Percentiles rank a stretch among this genome's conserved stretches.
These are phyloP conservation scores for Funneliformis caledonium DNA, from an alignment of 371 early-diverging fungal genomes.

Conservation along the genomic window DNA sequence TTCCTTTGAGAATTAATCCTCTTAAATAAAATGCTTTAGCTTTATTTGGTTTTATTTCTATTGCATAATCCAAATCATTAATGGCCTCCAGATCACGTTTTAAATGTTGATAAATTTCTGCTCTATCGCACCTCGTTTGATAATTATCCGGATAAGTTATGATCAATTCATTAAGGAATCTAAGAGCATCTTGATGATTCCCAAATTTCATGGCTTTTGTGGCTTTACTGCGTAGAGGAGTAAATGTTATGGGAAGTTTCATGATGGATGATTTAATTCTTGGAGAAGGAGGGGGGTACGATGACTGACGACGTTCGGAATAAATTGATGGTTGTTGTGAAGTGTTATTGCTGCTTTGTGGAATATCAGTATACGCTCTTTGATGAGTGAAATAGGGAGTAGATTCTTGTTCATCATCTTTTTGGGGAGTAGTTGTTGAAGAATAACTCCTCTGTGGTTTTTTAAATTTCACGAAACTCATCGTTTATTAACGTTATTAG, in stretches of 20 bases:
- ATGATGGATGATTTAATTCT: not conserved
- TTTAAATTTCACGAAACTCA: not conserved
- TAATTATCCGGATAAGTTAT: conserved; percentile 28
- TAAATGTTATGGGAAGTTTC: conserved; percentile 2
- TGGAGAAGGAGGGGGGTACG: too few relatives aligned
- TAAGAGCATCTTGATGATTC: not conserved
- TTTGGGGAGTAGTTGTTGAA: not conserved
- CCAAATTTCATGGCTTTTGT: not conserved
- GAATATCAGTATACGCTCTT: not conserved
- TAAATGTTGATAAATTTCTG: not conserved
- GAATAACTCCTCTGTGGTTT: not conserved
- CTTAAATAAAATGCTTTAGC: conserved; percentile 5
- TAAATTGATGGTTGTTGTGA: not conserved
- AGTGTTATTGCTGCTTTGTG: not conserved
- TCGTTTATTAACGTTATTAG: not conserved
- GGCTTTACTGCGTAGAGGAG: not conserved
- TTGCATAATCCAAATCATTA: conserved; percentile 15
- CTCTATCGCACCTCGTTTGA: conserved; percentile 31
- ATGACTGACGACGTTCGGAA: not conserved
- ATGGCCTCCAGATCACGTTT: not conserved
- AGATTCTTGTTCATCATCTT: not conserved
- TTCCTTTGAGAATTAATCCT: not conserved
- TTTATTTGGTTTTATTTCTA: conserved; percentile 21
- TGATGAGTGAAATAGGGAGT: not conserved
- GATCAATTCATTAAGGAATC: not conserved